Evolutionary conservation across 352 stramenopile species (phyloP), one percentile per base, ranked within the genome.

Genomic region (Pythium rhizo-oryzae): DNA sequence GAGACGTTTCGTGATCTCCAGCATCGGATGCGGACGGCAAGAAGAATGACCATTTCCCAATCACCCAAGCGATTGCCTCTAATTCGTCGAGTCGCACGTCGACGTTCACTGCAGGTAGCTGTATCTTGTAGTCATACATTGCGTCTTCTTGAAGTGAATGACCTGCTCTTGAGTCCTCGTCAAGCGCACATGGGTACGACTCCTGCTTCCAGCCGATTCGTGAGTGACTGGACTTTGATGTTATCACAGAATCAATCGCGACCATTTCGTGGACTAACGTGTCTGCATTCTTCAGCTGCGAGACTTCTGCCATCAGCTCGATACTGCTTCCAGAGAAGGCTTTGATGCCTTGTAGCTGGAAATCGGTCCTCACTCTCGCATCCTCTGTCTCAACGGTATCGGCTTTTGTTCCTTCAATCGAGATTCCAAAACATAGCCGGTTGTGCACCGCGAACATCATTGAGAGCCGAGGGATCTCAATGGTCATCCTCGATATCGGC

Each of bases 11-110:
- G n/a, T 12, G 9, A 18, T 19, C 30, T 37, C 30, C 19, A 8
- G 6, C 41, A 52, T 65, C 24, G 2, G 24, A 11, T 33, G 21
- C 18, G 1, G 69, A 70, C 5, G 83, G 85, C 24, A 92, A 50
- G 61, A 93, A 92, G 44, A 89, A 94, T 2, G 75, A 80, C 87
- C 87, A 94, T 51, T 94, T 94, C 9, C 87, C 87, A 53, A 90
- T 51, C 12, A 85, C 49, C 87, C 87, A 94, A 12, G 74, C 70
- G 18, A 94, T 23, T 44, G 75, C 70, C 69, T 94, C 87, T 46
- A 94, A 65, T 59, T 94, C 84, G 30, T 76, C 35, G 15, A 91
- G 43, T 39, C 67, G 76, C 66, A 84, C 78, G 50, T 92, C 72
- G 28, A 92, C 51, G 4, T 49, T 71, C 65, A 93, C 70, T 21